Conservation (phyloP, 1,139 yeast species). For the Geotrichum phurueaensis region DNA sequence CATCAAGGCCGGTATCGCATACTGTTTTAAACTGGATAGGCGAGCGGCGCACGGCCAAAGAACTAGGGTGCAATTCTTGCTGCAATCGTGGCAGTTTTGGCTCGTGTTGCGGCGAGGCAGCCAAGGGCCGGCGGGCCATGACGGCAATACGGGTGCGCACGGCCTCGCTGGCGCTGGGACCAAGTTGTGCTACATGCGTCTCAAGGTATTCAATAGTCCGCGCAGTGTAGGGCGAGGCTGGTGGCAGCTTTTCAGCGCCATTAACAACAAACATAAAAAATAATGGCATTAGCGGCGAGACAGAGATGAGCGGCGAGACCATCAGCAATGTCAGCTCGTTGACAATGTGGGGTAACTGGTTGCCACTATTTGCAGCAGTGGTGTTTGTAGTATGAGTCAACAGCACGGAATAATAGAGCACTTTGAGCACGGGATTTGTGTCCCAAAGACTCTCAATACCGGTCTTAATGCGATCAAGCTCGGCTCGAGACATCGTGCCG, state of each 20-base stretch:
- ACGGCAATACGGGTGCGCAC: background rate
- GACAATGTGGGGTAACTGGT: conserved; percentile 1
- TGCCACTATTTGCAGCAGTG: background rate
- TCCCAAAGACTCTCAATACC: conserved; percentile 29
- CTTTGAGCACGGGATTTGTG: conserved; percentile 30
- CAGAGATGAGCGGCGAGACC: conserved; percentile 29
- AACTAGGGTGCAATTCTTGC: background rate
- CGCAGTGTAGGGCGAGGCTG: background rate
- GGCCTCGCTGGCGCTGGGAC: background rate
- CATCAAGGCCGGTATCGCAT: background rate
- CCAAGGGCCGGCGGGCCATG: background rate
- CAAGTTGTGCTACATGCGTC: background rate
- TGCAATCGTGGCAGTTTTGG: background rate
- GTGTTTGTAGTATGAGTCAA: conserved; percentile 12
- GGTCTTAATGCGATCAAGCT: conserved; percentile 20
- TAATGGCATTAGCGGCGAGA: conserved; percentile 26
- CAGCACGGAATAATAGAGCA: conserved; percentile 27
- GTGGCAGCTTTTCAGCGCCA: background rate
- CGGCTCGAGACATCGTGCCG: background rate
- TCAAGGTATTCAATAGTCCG: background rate
- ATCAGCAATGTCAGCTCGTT: conserved; percentile 21
- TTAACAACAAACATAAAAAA: background rate
- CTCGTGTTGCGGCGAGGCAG: background rate
- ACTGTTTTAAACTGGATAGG: background rate
- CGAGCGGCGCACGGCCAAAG: background rate